A percentile compares a stretch with the other conserved stretches of the same genome.
Conservation (phyloP, 352 stramenopile genomes). For the Phytophthora crassamura region DNA sequence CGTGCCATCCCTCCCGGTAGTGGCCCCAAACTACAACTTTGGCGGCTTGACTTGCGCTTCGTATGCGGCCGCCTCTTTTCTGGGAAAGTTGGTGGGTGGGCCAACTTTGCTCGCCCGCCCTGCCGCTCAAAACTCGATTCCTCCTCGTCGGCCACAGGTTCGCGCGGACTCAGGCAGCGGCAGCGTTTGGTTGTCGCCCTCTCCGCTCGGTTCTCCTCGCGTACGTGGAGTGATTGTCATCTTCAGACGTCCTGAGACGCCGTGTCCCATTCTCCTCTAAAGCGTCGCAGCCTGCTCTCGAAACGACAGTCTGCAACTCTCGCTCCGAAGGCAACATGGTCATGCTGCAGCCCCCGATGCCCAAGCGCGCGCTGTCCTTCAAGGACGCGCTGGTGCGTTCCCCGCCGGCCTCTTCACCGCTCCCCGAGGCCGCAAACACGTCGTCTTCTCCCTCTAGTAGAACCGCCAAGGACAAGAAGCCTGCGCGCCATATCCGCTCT, state of each 20-base stretch:
- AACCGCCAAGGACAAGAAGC: slow-evolving; percentile 12
- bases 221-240: too few relatives aligned
- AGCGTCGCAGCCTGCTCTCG: background rate
- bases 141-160: slow-evolving; percentile 11
- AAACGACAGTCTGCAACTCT: background rate
- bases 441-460: background rate
- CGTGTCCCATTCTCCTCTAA: background rate
- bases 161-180: slow-evolving; percentile 33
- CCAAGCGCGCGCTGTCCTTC: slow-evolving; percentile 41
- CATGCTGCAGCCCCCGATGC: slow-evolving; percentile 20
- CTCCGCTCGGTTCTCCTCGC: slow-evolving; percentile 4
- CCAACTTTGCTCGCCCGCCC: slow-evolving; percentile 6
- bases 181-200: slow-evolving; percentile 49
- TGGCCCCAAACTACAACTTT: slow-evolving; percentile 14
- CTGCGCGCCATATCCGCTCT: slow-evolving; percentile 36
- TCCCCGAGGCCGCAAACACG: background rate
- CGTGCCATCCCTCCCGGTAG: slow-evolving; percentile 22
- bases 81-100: slow-evolving; percentile 21
- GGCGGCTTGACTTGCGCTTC: slow-evolving; percentile 14
- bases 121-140: slow-evolving; percentile 15
- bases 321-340: slow-evolving; percentile 21
- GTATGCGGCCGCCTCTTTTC: slow-evolving; percentile 22
- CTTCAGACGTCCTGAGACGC: too few relatives aligned
- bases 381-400: slow-evolving; percentile 43
- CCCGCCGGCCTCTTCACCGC: slow-evolving; percentile 5